phyloP scores from a whole-genome alignment of 148 eudicot species.

The Vaccinium vitisidaea region DNA sequence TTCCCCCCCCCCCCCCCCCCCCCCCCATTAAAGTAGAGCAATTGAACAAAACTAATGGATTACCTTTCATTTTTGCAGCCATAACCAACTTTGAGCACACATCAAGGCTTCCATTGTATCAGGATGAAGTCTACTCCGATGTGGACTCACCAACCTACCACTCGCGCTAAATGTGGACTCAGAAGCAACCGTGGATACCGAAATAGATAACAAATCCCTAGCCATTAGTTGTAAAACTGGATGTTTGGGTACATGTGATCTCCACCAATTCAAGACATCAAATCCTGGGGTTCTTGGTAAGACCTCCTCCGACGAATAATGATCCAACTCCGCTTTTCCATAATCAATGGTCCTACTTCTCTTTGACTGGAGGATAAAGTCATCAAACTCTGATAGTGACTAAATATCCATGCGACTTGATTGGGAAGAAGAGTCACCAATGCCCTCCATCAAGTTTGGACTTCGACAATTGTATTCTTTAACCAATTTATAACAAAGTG shows the following conservation, averaged over 20 bases:
- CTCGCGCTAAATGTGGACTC: not conserved
- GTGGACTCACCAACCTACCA: not conserved
- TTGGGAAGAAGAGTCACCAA: too few species aligned
- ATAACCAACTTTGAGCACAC: not conserved
- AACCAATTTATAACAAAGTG: too few species aligned
- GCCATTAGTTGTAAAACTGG: not conserved
- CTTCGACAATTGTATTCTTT: too few species aligned
- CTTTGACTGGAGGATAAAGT: too few species aligned
- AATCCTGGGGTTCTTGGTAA: not conserved
- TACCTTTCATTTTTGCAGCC: not conserved
- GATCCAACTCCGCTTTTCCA: too few species aligned
- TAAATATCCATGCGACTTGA: too few species aligned
- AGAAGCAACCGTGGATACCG: not conserved
- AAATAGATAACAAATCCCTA: not conserved
- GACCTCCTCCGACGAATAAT: not conserved
- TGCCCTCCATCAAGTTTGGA: too few species aligned
- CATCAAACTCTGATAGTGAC: too few species aligned
- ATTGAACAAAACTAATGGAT: too few species aligned
- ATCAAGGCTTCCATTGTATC: conserved; percentile 1
- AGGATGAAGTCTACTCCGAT: not conserved
- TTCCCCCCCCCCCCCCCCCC: too few species aligned
- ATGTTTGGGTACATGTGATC: not conserved
- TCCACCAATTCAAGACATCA: not conserved
- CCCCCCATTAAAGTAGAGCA: too few species aligned
- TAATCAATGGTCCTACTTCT: not conserved